Evolutionary conservation across 1,284 basidiomycete genomes (phyloP).

Genomic region (Naganishia albida): DNA sequence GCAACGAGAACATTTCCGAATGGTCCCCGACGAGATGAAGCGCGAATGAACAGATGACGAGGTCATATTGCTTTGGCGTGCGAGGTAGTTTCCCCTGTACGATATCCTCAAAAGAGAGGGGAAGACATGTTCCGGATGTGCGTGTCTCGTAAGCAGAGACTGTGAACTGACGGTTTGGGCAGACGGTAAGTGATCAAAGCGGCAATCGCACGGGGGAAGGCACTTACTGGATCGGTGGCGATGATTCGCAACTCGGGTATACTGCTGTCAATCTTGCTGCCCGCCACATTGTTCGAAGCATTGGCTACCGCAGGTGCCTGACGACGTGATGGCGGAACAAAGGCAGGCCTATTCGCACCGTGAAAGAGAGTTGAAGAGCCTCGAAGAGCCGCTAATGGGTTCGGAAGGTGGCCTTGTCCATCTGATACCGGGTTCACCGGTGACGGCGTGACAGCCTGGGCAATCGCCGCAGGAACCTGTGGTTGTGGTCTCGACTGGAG

Average conservation of each 20-base stretch:
- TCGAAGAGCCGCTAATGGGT: constrained; percentile 35
- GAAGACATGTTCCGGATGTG: constrained; percentile 58
- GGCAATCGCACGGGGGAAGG: too few relatives aligned
- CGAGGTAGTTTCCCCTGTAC: constrained; percentile 58
- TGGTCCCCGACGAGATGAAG: constrained; percentile 66
- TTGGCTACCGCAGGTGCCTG: not conserved
- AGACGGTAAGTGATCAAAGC: too few relatives aligned
- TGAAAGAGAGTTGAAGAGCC: not conserved
- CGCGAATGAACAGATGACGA: constrained; percentile 71
- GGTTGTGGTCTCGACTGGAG: not conserved
- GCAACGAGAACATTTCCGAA: constrained; percentile 65
- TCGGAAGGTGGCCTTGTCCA: constrained; percentile 14
- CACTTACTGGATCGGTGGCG: constrained; percentile 56
- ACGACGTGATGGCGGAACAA: constrained; percentile 42
- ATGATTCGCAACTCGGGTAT: constrained; percentile 39
- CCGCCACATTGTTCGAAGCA: not conserved
- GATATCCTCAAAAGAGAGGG: constrained; percentile 61
- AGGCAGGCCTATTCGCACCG: constrained; percentile 37
- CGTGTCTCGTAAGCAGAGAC: constrained; percentile 58
- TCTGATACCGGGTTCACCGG: not conserved
- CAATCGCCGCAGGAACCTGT: constrained; percentile 8
- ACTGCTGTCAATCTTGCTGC: constrained; percentile 14
- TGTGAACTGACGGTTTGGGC: constrained; percentile 56
- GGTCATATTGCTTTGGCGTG: constrained; percentile 56
- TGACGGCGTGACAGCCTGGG: not conserved